Percentiles rank a stretch among this genome's conserved stretches.
Conservation (phyloP, 129 eudicot species). For the Deinandra increscens region DNA sequence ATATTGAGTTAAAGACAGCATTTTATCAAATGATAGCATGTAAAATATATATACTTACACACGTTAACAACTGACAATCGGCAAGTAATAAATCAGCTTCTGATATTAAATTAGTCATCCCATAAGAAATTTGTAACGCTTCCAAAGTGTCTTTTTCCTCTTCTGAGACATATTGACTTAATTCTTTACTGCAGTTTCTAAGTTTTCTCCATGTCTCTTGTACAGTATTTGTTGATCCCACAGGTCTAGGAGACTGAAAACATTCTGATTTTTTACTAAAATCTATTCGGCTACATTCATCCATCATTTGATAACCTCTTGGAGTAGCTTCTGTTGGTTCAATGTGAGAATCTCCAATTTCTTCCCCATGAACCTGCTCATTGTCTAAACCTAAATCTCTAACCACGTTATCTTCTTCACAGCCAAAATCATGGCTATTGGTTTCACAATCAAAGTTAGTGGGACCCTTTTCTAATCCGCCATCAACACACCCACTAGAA, state of each 20-base stretch:
- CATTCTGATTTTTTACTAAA: constrained; percentile 42
- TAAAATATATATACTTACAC: constrained; percentile 45
- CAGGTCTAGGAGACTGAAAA: constrained; percentile 19
- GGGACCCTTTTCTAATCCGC: constrained; percentile 28
- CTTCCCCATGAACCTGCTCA: constrained; percentile 43
- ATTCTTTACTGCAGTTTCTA: constrained; percentile 42
- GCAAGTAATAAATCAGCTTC: constrained; percentile 75
- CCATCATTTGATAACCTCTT: constrained; percentile 64
- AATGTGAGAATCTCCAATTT: constrained; percentile 67
- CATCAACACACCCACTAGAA: constrained; percentile 40
- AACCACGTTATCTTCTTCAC: constrained; percentile 14
- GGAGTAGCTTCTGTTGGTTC: constrained; percentile 43
- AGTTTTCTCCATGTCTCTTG: constrained; percentile 83
- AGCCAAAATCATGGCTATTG: constrained; percentile 2
- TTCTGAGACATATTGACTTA: constrained; percentile 41
- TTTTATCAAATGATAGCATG: not conserved
- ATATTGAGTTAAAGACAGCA: constrained; percentile 3
- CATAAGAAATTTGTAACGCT: constrained; percentile 45
- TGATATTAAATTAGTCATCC: constrained; percentile 67
- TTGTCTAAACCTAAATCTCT: constrained; percentile 30
- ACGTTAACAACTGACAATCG: constrained; percentile 48
- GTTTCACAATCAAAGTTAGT: constrained; percentile 24
- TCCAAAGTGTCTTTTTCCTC: constrained; percentile 57
- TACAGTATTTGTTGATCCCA: constrained; percentile 36
- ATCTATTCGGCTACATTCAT: constrained; percentile 93